These are phyloP conservation scores for Cinchona pubescens DNA, from an alignment of 257 asterid species.

Conservation along the genomic window DNA sequence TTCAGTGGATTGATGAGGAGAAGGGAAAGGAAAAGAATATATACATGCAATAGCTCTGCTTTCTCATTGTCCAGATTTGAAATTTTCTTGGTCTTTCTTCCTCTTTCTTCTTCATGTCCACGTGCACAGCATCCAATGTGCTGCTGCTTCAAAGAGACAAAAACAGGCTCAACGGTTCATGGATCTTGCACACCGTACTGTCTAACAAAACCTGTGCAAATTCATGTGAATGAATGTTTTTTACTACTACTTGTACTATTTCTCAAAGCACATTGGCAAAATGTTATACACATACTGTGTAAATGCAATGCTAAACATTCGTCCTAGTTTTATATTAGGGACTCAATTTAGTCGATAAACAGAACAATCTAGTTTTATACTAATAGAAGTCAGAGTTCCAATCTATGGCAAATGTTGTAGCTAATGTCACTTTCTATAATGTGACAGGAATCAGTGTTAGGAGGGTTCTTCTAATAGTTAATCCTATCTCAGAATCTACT, in stretches of 20 bases:
- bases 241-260: background rate
- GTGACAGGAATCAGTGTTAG: too few relatives aligned
- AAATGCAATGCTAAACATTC: too few relatives aligned
- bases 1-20: slow-evolving; percentile 23
- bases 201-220: background rate
- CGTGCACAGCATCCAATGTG: slow-evolving; percentile 27
- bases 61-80: background rate
- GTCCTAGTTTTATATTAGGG: too few relatives aligned
- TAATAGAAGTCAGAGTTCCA: too few relatives aligned
- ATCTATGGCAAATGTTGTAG: too few relatives aligned
- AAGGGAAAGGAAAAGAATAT: background rate
- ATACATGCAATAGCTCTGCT: background rate
- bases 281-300: too few relatives aligned
- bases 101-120: slow-evolving; percentile 10
- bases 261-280: background rate
- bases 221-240: background rate
- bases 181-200: background rate
- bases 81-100: background rate
- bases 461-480: too few relatives aligned
- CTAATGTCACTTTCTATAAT: too few relatives aligned
- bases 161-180: slow-evolving; percentile 19
- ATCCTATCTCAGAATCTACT: background rate
- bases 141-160: slow-evolving; percentile 20
- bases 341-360: too few relatives aligned
- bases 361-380: too few relatives aligned